A percentile compares a stretch with the other conserved stretches of the same genome.
phyloP scores from a whole-genome alignment of 805 yeast species.

The Cyberlindnera misumaiensis region DNA sequence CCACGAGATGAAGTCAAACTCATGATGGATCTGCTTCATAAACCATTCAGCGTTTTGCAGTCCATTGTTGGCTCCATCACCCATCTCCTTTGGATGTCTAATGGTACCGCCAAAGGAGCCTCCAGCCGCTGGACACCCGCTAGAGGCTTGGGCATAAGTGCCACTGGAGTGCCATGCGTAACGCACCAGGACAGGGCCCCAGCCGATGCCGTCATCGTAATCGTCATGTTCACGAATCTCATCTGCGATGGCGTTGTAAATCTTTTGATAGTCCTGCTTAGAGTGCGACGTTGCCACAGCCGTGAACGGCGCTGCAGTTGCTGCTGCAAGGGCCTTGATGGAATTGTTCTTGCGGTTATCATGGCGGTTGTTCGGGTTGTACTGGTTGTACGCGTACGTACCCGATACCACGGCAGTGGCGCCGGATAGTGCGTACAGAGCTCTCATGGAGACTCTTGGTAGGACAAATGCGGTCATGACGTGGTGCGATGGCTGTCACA shows the following conservation, averaged over 20 bases:
- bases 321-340: conserved; percentile 21
- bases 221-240: conserved; percentile 48
- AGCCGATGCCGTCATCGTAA: conserved; percentile 60
- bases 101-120: conserved; percentile 73
- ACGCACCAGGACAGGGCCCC: conserved; percentile 74
- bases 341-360: conserved; percentile 11
- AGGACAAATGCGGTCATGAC: conserved; percentile 2
- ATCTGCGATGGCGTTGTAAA: conserved; percentile 67
- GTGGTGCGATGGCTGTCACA: too few species aligned
- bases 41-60: conserved; percentile 46
- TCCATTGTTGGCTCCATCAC: conserved; percentile 43
- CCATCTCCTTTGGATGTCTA: conserved; percentile 47
- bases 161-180: conserved; percentile 86
- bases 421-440: conserved; percentile 21
- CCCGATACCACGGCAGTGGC: conserved; percentile 27
- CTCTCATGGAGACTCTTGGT: conserved; percentile 9
- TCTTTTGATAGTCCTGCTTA: conserved; percentile 50
- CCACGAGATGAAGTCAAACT: conserved; percentile 64
- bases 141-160: conserved; percentile 53
- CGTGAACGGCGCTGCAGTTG: conserved; percentile 13
- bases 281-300: conserved; percentile 22
- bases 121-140: conserved; percentile 38
- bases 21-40: conserved; percentile 46
- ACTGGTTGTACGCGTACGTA: conserved; percentile 18
- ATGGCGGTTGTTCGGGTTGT: conserved; percentile 16